Conservation (phyloP, 441 rosid species). For the Adansonia grandidieri region DNA sequence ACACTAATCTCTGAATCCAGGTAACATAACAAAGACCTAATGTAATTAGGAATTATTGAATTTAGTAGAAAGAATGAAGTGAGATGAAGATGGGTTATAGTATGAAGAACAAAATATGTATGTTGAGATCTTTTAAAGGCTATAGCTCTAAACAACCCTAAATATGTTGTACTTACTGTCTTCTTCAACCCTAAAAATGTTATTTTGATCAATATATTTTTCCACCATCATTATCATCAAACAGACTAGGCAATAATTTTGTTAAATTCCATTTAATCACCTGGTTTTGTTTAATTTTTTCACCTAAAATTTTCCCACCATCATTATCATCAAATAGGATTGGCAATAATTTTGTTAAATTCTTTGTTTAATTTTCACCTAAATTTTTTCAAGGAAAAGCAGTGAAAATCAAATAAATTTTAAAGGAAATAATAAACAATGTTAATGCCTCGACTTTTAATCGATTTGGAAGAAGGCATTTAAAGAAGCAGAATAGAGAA, state of each 20-base stretch:
- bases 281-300: neutral
- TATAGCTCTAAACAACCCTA: neutral
- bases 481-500: neutral
- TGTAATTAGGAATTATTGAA: neutral
- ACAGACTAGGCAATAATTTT: neutral
- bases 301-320: neutral
- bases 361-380: neutral
- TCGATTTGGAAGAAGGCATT: neutral
- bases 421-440: neutral
- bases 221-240: neutral
- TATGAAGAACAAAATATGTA: neutral
- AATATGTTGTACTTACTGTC: neutral
- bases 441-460: neutral
- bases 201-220: conserved; percentile 1
- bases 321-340: neutral
- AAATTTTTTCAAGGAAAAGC: neutral
- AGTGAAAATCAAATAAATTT: neutral
- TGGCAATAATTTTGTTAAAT: neutral
- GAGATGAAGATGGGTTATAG: neutral
- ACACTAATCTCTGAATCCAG: too few relatives aligned
- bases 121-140: neutral
- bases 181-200: neutral
- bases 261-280: neutral
- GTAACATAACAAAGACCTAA: neutral
- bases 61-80: neutral